Base-by-base conservation (phyloP, 179 eudicot genomes). In the Silene noctiflora region DNA sequence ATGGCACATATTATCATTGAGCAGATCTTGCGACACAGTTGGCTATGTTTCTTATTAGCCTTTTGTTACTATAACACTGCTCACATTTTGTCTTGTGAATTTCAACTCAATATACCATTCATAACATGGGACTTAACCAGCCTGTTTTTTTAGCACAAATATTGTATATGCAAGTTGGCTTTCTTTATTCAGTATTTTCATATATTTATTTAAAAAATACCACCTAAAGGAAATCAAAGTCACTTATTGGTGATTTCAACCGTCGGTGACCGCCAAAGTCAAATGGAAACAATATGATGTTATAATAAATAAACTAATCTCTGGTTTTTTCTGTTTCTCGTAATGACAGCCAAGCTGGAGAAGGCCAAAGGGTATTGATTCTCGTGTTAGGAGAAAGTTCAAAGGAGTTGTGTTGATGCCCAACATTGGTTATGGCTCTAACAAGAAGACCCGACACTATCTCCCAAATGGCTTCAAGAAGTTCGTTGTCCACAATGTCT, bases 401-500 rank as follows among this genome's bases (percentile, higher is more conserved):
- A 88, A 86, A 48, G 91, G 91, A 80, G 79, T 81, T 24, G 77
- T 75, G 3, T 68, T 86, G 72, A 86, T 88, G 91, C 88, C 90
- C 33, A 88, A 89, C 69, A 87, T 89, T 21, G 90, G 90, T 22
- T 89, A 89, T 14, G 92, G 90, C 0, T 89, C 88, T 19, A 89
- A 89, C 81, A 88, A 86, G 83, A 88, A 88, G 72, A 88, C 91
- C 13, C 84, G 89, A 3, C 88, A 88, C 80, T 83, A 75, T 63
- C 82, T 85, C 17, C 90, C 90, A 3, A 88, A 85, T 67, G 89
- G 91, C 27, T 88, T 86, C 56, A 86, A 85, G 86, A 88, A 88
- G 59, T 88, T 87, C 51, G 85, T 89, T 22, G 90, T 89, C 7
- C 87, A 87, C 85, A 87, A 89, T 65, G 83, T 77, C 12, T 62